Base-by-base conservation (phyloP, 179 eudicot genomes). In the Carnegiea gigantea region DNA sequence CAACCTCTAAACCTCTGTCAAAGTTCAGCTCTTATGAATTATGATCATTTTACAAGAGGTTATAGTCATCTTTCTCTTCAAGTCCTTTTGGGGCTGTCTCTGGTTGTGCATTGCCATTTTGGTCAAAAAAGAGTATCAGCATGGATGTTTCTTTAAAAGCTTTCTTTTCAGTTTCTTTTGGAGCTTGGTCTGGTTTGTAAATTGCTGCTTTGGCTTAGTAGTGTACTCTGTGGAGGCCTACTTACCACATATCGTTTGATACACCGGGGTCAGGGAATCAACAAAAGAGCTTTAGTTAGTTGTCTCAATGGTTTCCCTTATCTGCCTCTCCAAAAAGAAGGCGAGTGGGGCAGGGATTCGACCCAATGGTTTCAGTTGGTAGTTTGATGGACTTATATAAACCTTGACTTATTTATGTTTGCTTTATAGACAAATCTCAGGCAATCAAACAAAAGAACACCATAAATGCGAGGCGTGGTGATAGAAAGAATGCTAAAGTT, bases 401-500 rank as follows among this genome's bases (percentile, higher is more conserved):
- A 2, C 77, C 12, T 54, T 28, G 20, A 14, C n/a, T 76, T 30
- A 36, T 20, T 75, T 81, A 44, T 78, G 33, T 40, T 79, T 84
- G 72, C 38, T 46, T 73, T 73, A 33, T 75, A 90, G 98, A 93
- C 65, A 92, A 89, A 88, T 79, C 79, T 82, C 95, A 88, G 79
- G 51, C 80, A 64, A 71, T 79, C 60, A 94, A 90, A 88, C 93
- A 85, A 74, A 92, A 84, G 90, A 90, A 73, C 76, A 75, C 67
- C 79, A 75, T 91, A 36, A 89, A 86, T 84, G 89, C 92, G 75
- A 95, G 88, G 89, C 90, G 98, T 36, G 90, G 88, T 77, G 98
- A 97, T 80, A 97, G 87, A 91, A 95, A 92, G 88, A 93, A 82
- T 85, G 84, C 92, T 53, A 93, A 88, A 92, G 82, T 84, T 89